Conservation (phyloP, 768 basidiomycete genomes). For the Tulasnella sp. region DNA sequence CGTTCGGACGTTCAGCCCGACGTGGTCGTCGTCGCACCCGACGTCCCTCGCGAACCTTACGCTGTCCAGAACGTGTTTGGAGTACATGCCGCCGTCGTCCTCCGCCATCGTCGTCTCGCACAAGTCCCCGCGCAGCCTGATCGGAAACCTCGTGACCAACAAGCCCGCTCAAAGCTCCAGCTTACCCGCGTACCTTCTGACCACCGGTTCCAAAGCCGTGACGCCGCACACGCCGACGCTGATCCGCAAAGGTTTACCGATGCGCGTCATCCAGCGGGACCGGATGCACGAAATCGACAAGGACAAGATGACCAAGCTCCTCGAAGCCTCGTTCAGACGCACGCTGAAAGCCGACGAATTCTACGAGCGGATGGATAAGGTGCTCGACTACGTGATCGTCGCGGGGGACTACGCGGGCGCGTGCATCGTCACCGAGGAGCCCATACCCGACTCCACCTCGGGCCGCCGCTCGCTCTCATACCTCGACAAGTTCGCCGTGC, state of each 20-base stretch:
- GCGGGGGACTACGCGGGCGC: conserved; percentile 96
- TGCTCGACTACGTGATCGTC: conserved; percentile 89
- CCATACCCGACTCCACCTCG: conserved; percentile 38
- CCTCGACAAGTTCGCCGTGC: conserved; percentile 97
- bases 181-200: conserved; percentile 89
- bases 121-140: conserved; percentile 91
- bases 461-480: conserved; percentile 67
- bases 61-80: conserved; percentile 82
- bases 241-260: conserved; percentile 83
- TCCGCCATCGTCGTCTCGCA: conserved; percentile 98
- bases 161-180: conserved; percentile 96
- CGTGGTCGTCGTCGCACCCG: conserved; percentile 79
- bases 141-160: conserved; percentile 97
- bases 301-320: conserved; percentile 71
- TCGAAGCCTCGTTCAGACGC: conserved; percentile 85
- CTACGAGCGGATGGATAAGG: conserved; percentile 72
- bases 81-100: conserved; percentile 89
- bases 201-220: conserved; percentile 74
- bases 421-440: conserved; percentile 83
- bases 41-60: conserved; percentile 84
- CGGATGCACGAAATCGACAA: conserved; percentile 65
- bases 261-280: conserved; percentile 72
- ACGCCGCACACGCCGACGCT: conserved; percentile 92
- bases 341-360: conserved; percentile 72
- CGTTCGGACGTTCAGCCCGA: conserved; percentile 74